Percentiles rank a stretch among this genome's conserved stretches.
phyloP scores from a whole-genome alignment of 192 early-diverging fungal genomes.

The Backusella mclennaniae region DNA sequence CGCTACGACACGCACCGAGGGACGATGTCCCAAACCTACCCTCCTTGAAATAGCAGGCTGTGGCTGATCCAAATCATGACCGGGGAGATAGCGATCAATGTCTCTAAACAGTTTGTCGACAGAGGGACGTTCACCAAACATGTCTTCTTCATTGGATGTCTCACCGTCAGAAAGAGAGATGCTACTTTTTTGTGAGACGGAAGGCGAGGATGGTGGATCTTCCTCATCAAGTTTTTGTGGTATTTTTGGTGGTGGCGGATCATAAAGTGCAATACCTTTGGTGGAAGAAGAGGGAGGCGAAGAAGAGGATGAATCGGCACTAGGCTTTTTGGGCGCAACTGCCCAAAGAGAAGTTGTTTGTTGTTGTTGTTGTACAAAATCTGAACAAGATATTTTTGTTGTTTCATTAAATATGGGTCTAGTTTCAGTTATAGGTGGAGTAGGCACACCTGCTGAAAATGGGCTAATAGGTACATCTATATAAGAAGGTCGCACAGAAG shows the following conservation, averaged over 20 bases:
- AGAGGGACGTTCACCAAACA: slow-evolving; percentile 59
- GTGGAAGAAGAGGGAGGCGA: neutral
- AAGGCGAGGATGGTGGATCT: neutral
- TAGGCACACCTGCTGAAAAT: neutral
- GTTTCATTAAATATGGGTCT: neutral
- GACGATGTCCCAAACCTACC: slow-evolving; percentile 27
- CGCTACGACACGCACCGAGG: slow-evolving; percentile 46
- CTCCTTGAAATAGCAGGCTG: slow-evolving; percentile 3
- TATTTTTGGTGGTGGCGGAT: slow-evolving; percentile 4
- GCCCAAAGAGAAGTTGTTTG: slow-evolving; percentile 4
- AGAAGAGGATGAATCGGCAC: neutral
- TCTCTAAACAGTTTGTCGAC: slow-evolving; percentile 64
- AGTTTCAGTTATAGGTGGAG: neutral
- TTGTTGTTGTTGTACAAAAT: neutral
- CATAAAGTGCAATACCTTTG: neutral
- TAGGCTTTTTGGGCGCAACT: neutral
- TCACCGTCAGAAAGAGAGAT: neutral
- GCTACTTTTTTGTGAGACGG: neutral
- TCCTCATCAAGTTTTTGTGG: neutral
- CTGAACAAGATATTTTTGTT: neutral
- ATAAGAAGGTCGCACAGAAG: slow-evolving; percentile 12
- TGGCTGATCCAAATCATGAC: slow-evolving; percentile 56
- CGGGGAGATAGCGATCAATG: slow-evolving; percentile 66
- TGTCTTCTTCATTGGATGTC: slow-evolving; percentile 14
- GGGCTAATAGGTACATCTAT: neutral